Evolutionary conservation across 2,329 filamentous ascomycete genomes (phyloP).

Genomic region (Biscogniauxia mediterranea): DNA sequence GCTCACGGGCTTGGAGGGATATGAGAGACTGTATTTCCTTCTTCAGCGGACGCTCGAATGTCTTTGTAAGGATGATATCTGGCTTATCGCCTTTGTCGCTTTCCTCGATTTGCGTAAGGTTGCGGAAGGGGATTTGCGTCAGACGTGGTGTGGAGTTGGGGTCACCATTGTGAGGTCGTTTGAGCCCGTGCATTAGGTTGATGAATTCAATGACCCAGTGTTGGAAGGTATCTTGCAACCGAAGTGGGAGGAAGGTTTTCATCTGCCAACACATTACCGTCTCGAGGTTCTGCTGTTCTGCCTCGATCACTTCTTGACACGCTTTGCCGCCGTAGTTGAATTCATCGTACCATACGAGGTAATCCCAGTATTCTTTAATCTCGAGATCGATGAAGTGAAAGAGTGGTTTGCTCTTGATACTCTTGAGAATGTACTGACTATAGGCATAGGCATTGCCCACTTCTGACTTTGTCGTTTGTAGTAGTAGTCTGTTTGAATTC

Average conservation of each 20-base stretch:
- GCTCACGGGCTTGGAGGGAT: constrained; percentile 80
- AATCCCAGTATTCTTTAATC: constrained; percentile 99
- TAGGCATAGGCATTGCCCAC: constrained; percentile 97
- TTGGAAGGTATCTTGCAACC: constrained; percentile 80
- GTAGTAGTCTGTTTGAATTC: constrained; percentile 79
- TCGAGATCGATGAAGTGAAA: constrained; percentile 98
- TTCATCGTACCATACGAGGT: constrained; percentile 97
- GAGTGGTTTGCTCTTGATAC: constrained; percentile 89
- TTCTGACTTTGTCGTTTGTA: constrained; percentile 95
- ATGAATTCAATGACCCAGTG: constrained; percentile 96
- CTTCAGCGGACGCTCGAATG: constrained; percentile 85
- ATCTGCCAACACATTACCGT: constrained; percentile 99
- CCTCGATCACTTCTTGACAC: constrained; percentile 76
- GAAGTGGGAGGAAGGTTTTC: constrained; percentile 77
- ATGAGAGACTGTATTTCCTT: constrained; percentile 84
- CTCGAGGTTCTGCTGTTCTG: constrained; percentile 72
- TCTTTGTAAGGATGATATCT: constrained; percentile 70
- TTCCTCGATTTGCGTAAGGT: constrained; percentile 45
- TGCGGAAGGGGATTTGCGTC: constrained; percentile 60
- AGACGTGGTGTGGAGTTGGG: constrained; percentile 52
- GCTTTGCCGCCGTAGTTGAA: constrained; percentile 98
- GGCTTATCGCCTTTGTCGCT: constrained; percentile 56
- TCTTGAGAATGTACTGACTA: constrained; percentile 96
- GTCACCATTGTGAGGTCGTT: constrained; percentile 60
- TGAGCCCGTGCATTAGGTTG: constrained; percentile 85